These are phyloP conservation scores for Grigorovia jiainica DNA, from an alignment of 805 yeast species.

Conservation along the genomic window DNA sequence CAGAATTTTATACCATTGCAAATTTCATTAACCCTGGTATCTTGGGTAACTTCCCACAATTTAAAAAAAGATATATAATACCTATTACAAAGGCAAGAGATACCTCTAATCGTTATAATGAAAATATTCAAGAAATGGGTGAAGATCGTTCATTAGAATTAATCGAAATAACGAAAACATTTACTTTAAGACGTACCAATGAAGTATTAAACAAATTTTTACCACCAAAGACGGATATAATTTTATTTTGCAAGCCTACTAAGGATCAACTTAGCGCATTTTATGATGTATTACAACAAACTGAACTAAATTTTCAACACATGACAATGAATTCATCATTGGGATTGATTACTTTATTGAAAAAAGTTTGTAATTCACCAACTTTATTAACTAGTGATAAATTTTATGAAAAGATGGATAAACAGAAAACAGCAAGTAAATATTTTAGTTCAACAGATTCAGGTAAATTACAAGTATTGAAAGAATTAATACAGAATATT, in stretches of 20 bases:
- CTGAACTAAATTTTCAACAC: conserved; percentile 21
- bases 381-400: conserved; percentile 45
- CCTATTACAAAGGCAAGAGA: conserved; percentile 73
- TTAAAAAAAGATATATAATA: conserved; percentile 51
- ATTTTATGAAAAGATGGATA: conserved; percentile 12
- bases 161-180: conserved; percentile 50
- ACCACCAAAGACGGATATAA: conserved; percentile 66
- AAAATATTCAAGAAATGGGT: conserved; percentile 44
- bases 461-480: conserved; percentile 61
- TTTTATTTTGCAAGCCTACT: conserved; percentile 74
- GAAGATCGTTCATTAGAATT: conserved; percentile 53
- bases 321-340: conserved; percentile 38
- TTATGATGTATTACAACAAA: conserved; percentile 33
- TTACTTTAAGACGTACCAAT: conserved; percentile 66
- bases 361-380: conserved; percentile 81
- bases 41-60: conserved; percentile 50
- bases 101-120: conserved; percentile 44
- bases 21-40: conserved; percentile 81
- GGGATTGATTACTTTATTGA: conserved; percentile 60
- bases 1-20: conserved; percentile 70
- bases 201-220: conserved; percentile 46
- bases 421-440: conserved; percentile 5
- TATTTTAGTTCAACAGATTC: conserved; percentile 24
- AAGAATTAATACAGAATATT: conserved; percentile 46
- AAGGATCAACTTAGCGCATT: conserved; percentile 48